These are phyloP conservation scores for Aspergillus intermedius DNA, from an alignment of 2,329 filamentous ascomycete species.

Conservation along the genomic window DNA sequence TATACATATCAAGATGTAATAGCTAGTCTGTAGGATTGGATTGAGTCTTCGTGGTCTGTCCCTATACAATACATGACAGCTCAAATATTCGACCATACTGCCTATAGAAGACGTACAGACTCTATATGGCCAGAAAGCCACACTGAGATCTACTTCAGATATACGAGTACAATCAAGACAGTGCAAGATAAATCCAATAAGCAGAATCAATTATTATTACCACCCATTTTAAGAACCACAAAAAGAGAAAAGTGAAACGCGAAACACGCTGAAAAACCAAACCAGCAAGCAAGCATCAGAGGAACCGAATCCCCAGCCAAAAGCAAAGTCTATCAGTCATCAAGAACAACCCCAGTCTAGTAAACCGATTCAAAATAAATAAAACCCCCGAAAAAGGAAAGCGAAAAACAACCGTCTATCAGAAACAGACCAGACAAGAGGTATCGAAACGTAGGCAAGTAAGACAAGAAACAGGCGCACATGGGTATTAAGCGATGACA, in stretches of 20 bases:
- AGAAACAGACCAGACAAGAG: constrained; percentile 11
- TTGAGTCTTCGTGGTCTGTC: no score
- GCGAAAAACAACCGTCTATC: constrained; percentile 16
- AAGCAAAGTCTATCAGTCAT: not conserved
- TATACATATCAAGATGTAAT: no score
- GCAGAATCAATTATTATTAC: no score
- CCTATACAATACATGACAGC: no score
- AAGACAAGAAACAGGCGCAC: not conserved
- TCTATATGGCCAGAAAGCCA: no score
- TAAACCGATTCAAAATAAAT: constrained; percentile 1
- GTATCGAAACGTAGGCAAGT: constrained; percentile 7
- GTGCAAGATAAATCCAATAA: no score
- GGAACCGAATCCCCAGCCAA: not conserved
- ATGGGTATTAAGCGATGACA: not conserved
- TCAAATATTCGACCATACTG: no score
- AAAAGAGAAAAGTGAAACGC: not conserved
- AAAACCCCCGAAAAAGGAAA: not conserved
- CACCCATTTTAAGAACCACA: not conserved
- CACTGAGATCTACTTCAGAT: no score
- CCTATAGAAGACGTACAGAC: no score
- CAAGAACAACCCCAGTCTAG: not conserved
- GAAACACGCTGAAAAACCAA: not conserved
- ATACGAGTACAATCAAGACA: no score
- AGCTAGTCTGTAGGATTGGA: no score
- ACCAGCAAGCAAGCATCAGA: no score